Conservation (phyloP, 164 flowering plant genomes). For the Chimonanthus praecox region DNA sequence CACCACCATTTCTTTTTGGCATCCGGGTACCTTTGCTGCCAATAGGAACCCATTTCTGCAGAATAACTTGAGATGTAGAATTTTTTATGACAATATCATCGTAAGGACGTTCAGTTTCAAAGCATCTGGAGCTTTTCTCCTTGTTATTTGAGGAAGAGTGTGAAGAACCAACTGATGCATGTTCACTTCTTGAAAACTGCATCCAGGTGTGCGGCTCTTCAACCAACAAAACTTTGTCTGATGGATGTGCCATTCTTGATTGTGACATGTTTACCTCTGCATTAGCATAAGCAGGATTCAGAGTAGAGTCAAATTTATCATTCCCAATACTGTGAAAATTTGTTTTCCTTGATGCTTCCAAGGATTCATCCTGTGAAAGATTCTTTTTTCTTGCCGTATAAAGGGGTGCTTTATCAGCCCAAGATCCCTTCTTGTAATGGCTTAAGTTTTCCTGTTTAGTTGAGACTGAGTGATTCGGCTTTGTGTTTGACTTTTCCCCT, state of each 20-base stretch:
- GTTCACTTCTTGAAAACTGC: slow-evolving; percentile 5
- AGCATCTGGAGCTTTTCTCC: slow-evolving; percentile 14
- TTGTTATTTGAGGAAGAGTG: slow-evolving; percentile 3
- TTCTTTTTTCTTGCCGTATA: slow-evolving; percentile 14
- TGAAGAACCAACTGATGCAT: slow-evolving; percentile 3
- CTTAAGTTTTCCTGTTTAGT: slow-evolving; percentile 22
- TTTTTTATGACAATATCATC: slow-evolving; percentile 25
- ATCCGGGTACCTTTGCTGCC: slow-evolving; percentile 27
- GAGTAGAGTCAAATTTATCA: slow-evolving; percentile 2
- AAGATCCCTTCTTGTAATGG: slow-evolving; percentile 22
- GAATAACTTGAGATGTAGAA: slow-evolving; percentile 21
- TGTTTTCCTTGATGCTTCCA: slow-evolving; percentile 8
- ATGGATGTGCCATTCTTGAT: not conserved
- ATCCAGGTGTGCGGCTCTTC: slow-evolving; percentile 4
- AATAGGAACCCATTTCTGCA: slow-evolving; percentile 50
- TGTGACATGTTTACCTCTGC: not conserved
- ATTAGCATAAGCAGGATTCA: slow-evolving; percentile 11
- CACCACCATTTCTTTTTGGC: slow-evolving; percentile 13
- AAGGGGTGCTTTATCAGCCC: slow-evolving; percentile 15
- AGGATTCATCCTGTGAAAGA: slow-evolving; percentile 13
- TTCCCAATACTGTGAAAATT: not conserved
- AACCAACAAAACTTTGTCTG: not conserved
- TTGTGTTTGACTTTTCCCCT: slow-evolving; percentile 25
- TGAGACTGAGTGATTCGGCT: slow-evolving; percentile 7
- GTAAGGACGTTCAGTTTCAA: slow-evolving; percentile 21